Evolutionary conservation across 2,329 filamentous ascomycete species (phyloP).

Genomic region (Penicillium corylophilum): DNA sequence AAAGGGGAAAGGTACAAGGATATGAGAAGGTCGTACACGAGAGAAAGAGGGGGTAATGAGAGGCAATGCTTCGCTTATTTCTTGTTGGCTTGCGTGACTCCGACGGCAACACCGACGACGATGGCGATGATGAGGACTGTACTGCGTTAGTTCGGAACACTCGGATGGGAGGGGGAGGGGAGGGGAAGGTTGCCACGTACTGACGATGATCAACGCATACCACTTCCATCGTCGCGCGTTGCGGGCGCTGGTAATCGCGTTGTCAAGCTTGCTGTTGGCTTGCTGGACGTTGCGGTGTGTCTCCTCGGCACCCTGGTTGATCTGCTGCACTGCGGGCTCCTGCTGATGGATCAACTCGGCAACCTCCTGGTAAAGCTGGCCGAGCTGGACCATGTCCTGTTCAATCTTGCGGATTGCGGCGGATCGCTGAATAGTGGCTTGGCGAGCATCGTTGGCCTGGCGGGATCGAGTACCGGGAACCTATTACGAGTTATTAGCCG

Average conservation of each 20-base stretch:
- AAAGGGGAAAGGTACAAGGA: conserved; percentile 7
- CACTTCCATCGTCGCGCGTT: conserved; percentile 91
- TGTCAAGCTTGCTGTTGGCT: conserved; percentile 77
- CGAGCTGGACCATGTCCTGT: conserved; percentile 80
- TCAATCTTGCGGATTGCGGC: conserved; percentile 90
- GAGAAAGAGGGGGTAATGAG: conserved; percentile 3
- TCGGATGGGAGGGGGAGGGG: conserved; percentile 2
- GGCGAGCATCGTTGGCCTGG: conserved; percentile 75
- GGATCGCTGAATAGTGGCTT: conserved; percentile 77
- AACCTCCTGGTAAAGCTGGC: conserved; percentile 85
- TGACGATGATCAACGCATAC: conserved; percentile 79
- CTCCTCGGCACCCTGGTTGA: conserved; percentile 84
- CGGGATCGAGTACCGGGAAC: conserved; percentile 55
- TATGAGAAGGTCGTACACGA: conserved; percentile 14
- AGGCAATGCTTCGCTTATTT: conserved; percentile 12
- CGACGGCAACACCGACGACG: conserved; percentile 52
- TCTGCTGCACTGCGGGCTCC: conserved; percentile 73
- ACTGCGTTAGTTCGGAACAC: conserved; percentile 9
- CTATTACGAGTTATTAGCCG: conserved; percentile 18
- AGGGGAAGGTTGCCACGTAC: conserved; percentile 43
- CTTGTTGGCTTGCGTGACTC: conserved; percentile 41
- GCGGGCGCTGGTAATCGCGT: conserved; percentile 78
- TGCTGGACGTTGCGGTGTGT: conserved; percentile 80
- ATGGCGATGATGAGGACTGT: conserved; percentile 56
- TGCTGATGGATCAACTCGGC: conserved; percentile 83